Conservation (phyloP, 257 asterid species). For the Fraxinus americana region DNA sequence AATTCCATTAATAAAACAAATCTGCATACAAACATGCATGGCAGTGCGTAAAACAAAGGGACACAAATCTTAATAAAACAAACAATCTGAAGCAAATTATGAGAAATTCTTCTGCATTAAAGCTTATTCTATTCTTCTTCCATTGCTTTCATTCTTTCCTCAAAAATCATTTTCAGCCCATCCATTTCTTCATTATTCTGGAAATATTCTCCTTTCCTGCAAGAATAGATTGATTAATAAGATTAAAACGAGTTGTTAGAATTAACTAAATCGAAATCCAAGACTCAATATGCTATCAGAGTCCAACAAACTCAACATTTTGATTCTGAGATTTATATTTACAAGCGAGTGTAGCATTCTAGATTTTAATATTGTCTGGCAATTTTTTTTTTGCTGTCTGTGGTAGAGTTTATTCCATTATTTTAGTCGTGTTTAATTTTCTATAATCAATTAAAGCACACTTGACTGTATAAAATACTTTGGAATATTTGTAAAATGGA, state of each 20-base stretch:
- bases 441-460: not conserved
- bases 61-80: not conserved
- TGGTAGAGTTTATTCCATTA: too few species aligned
- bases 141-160: not conserved
- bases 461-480: too few species aligned
- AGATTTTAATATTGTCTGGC: not conserved
- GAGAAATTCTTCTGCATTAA: not conserved
- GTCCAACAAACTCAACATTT: not conserved
- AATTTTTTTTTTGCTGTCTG: too few species aligned
- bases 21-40: not conserved
- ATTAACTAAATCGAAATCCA: too few species aligned
- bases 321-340: too few species aligned
- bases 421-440: not conserved
- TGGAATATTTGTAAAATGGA: not conserved
- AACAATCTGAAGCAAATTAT: not conserved
- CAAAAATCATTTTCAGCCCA: slow-evolving; percentile 3
- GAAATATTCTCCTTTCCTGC: slow-evolving; percentile 5
- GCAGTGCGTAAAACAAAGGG: not conserved
- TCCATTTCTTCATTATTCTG: slow-evolving; percentile 3
- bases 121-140: slow-evolving; percentile 3
- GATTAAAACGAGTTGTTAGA: not conserved
- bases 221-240: not conserved
- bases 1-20: not conserved
- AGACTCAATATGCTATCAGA: not conserved
- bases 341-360: not conserved